Percentiles rank a stretch among this genome's conserved stretches.
phyloP scores from a whole-genome alignment of 2,329 filamentous ascomycete species.

The Dactylellina parvicollis region DNA sequence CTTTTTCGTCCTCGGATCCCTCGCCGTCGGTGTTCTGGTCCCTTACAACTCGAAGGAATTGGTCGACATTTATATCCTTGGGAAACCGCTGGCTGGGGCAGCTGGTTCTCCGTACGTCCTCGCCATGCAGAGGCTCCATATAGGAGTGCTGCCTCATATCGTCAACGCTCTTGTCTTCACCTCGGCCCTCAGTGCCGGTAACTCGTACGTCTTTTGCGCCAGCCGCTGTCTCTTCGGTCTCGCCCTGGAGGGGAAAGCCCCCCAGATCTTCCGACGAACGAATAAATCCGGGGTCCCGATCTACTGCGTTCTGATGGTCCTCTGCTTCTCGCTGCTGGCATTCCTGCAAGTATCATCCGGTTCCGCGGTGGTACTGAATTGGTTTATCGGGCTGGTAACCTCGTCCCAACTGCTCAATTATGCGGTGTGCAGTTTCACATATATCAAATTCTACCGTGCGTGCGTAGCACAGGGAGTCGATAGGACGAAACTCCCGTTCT shows the following conservation, averaged over 20 bases:
- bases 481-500: constrained; percentile 75
- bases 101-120: constrained; percentile 75
- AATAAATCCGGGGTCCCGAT: constrained; percentile 75
- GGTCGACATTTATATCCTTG: constrained; percentile 69
- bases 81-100: constrained; percentile 69
- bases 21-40: constrained; percentile 77
- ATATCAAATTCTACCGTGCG: constrained; percentile 76
- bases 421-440: constrained; percentile 74
- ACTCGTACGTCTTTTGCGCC: constrained; percentile 75
- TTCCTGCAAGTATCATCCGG: constrained; percentile 77
- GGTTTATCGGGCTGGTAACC: constrained; percentile 78
- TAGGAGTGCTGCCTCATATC: constrained; percentile 73
- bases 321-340: constrained; percentile 74
- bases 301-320: constrained; percentile 74
- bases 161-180: constrained; percentile 78
- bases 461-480: constrained; percentile 75
- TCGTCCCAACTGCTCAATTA: constrained; percentile 80
- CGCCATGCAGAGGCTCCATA: constrained; percentile 74
- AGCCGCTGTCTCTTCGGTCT: constrained; percentile 75
- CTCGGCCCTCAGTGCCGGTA: constrained; percentile 74
- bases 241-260: constrained; percentile 72
- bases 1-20: constrained; percentile 79
- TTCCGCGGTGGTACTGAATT: constrained; percentile 74
- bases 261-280: constrained; percentile 69
- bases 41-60: constrained; percentile 74